phyloP scores from a whole-genome alignment of 78 protist species.

The Protostelium mycophagum region DNA sequence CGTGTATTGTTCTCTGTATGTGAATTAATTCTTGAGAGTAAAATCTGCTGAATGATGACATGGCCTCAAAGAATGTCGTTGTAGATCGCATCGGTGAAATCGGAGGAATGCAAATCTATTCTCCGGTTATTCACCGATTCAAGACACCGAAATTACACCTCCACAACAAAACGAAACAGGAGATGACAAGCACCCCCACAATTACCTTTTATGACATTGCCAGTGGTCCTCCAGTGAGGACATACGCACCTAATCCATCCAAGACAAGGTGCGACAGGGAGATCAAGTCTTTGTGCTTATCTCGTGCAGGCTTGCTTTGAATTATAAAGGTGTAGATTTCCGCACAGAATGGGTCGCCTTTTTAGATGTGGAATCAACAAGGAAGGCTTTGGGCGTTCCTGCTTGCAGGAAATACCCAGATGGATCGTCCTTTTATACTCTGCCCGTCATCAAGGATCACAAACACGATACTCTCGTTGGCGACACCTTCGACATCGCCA shows the following conservation, averaged over 20 bases:
- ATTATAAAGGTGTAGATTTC: not conserved
- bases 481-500: not conserved
- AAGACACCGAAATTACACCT: no score
- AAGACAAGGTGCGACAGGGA: not conserved
- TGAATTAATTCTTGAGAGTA: no score
- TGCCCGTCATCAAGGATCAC: not conserved
- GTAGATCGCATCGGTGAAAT: no score
- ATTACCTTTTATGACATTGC: not conserved
- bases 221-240: not conserved
- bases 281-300: not conserved
- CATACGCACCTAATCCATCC: not conserved
- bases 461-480: not conserved
- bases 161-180: not conserved
- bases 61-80: no score
- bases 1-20: no score
- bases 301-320: not conserved
- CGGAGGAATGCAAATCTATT: no score
- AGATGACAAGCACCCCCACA: not conserved
- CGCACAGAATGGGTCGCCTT: not conserved
- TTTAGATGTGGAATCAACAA: not conserved
- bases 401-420: not conserved
- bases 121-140: no score
- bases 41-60: no score
- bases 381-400: not conserved
- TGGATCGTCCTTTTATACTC: not conserved